These are phyloP conservation scores for Fusarium anguioides DNA, from an alignment of 2,329 filamentous ascomycete genomes.

Conservation along the genomic window DNA sequence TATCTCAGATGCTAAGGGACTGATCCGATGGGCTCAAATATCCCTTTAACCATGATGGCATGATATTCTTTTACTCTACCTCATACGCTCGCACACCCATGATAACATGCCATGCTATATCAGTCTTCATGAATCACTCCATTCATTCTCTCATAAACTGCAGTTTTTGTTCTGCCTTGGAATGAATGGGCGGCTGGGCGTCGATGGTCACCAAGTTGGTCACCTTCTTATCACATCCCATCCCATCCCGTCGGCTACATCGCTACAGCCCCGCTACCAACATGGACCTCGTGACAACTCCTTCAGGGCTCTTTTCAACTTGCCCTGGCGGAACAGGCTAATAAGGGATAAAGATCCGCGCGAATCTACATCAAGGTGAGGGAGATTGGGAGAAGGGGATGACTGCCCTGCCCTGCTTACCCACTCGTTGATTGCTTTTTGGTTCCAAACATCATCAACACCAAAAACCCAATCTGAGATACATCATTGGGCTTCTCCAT, in stretches of 20 bases:
- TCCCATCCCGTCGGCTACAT: slow-evolving; percentile 34
- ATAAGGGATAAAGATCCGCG: slow-evolving; percentile 36
- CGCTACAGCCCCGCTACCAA: slow-evolving; percentile 39
- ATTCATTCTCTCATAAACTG: slow-evolving; percentile 9
- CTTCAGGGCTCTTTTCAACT: slow-evolving; percentile 29
- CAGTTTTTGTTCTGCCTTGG: slow-evolving; percentile 17
- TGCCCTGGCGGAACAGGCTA: slow-evolving; percentile 36
- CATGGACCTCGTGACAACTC: slow-evolving; percentile 41
- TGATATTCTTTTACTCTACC: slow-evolving; percentile 20
- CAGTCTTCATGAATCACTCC: slow-evolving; percentile 10
- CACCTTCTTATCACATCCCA: slow-evolving; percentile 38
- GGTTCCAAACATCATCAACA: slow-evolving; percentile 33
- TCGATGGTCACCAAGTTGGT: slow-evolving; percentile 24
- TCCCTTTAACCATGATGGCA: slow-evolving; percentile 21
- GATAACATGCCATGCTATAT: slow-evolving; percentile 30
- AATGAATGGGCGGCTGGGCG: slow-evolving; percentile 27
- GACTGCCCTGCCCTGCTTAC: slow-evolving; percentile 28
- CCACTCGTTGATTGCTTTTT: slow-evolving; percentile 20
- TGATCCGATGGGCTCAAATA: slow-evolving; percentile 35
- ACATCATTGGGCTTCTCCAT: slow-evolving; percentile 29
- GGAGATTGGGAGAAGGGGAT: background rate
- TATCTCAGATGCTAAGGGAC: slow-evolving; percentile 34
- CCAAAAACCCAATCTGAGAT: slow-evolving; percentile 27
- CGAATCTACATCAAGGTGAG: slow-evolving; percentile 22
- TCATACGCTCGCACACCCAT: slow-evolving; percentile 15